Evolutionary conservation across 2,329 filamentous ascomycete genomes (phyloP), one percentile per base, ranked within the genome.

Genomic region (Ophiocordyceps camponoti-saundersi): DNA sequence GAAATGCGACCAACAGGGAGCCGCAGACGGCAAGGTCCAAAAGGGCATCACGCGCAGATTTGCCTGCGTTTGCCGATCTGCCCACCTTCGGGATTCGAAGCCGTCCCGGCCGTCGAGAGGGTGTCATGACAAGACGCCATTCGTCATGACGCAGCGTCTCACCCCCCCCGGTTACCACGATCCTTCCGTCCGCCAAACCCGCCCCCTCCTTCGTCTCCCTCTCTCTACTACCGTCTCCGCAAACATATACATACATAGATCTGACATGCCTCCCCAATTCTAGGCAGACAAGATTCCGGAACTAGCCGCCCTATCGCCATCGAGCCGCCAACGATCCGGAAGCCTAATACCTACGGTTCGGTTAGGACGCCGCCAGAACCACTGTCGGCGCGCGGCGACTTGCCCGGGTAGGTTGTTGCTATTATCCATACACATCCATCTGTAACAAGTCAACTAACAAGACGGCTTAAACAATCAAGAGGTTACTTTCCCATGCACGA

Each of bases 401-500:
- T 75, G 45, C 67, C 66, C 56, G 75, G 75, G 77, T 79, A 70
- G 57, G 70, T 40, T 40, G 36, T 8, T 5, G 34, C 30, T 15
- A 34, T 39, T 18, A n/a, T 39, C 5, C 5, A 2, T 16, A 2
- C n/a, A 4, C 36, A 2, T 10, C n/a, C 18, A 2, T 40, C 12
- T 18, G 10, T 18, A 8, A n/a, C 36, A n/a, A 7, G 3, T n/a
- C 32, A 16, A 34, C 44, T 47, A 26, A 46, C 44, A n/a, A 8
- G 22, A 22, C 23, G 26, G 21, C 52, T 26, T 26, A 26, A 26
- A 26, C 23, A 29, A 29, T 10, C 8, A 5, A 79, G 76, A 57
- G 75, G 71, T 26, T 80, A 79, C 54, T 80, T 80, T 53, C 75
- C 75, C 18, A 59, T 72, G 30, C 75, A 79, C 59, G 75, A 79